Evolutionary conservation across 108 stramenopile species (phyloP).

Genomic region (Cylindrotheca closterium): DNA sequence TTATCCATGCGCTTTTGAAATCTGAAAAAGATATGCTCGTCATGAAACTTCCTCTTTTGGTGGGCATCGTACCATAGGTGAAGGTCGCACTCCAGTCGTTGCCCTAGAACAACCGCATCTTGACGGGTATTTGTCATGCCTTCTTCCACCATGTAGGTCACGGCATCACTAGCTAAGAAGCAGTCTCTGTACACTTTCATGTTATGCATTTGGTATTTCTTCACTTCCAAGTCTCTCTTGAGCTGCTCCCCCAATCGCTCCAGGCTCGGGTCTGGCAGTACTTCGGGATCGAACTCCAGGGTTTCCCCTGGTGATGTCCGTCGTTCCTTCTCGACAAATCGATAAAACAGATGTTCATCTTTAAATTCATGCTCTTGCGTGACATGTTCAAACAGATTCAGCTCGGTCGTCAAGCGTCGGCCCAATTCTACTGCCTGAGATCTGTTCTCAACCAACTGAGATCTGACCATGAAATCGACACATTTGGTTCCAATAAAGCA

Average conservation of each 20-base stretch:
- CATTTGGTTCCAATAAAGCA: conserved; percentile 50
- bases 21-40: not conserved
- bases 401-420: conserved; percentile 32
- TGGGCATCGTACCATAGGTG: not conserved
- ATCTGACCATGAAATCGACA: conserved; percentile 49
- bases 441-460: conserved; percentile 31
- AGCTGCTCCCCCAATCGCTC: not conserved
- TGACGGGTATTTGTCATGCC: not conserved
- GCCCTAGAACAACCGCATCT: not conserved
- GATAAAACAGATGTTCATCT: conserved; percentile 51
- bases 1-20: not conserved
- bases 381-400: conserved; percentile 30
- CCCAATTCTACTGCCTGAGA: conserved; percentile 59
- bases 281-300: not conserved
- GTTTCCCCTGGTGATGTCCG: not conserved
- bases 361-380: conserved; percentile 40
- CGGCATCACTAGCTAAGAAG: conserved; percentile 2
- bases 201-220: not conserved
- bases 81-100: not conserved
- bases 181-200: conserved; percentile 2
- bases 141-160: not conserved
- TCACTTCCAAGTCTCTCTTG: not conserved
- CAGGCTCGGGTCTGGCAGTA: not conserved
- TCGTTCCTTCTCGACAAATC: conserved; percentile 39
- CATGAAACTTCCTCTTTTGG: not conserved